Conservation (phyloP, 2,329 filamentous ascomycete species). For the Sarocladiaceae sp. region DNA sequence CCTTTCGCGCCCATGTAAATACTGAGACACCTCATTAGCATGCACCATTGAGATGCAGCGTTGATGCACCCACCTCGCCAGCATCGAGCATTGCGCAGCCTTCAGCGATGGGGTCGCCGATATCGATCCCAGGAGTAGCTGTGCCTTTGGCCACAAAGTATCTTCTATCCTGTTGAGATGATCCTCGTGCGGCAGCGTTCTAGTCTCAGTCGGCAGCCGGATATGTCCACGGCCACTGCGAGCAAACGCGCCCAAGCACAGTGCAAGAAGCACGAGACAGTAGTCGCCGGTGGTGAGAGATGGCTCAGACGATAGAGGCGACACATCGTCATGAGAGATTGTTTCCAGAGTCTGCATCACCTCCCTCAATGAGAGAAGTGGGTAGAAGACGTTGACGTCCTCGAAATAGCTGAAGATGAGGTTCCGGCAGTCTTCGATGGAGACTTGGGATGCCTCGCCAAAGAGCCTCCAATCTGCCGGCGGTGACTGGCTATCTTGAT, state of each 20-base stretch:
- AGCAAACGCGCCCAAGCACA: neutral
- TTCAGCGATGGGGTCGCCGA: slow-evolving; percentile 16
- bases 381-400: slow-evolving; percentile 21
- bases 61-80: slow-evolving; percentile 19
- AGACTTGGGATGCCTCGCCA: neutral
- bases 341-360: neutral
- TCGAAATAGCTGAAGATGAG: slow-evolving; percentile 15
- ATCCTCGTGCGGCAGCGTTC: neutral
- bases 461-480: neutral
- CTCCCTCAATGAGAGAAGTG: slow-evolving; percentile 5
- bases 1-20: slow-evolving; percentile 20
- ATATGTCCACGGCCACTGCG: neutral
- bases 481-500: neutral
- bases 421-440: neutral
- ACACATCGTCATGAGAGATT: slow-evolving; percentile 1
- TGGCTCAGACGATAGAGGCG: neutral
- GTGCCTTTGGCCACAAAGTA: slow-evolving; percentile 18
- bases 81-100: slow-evolving; percentile 21
- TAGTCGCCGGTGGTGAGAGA: neutral
- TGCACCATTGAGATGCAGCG: too few species aligned
- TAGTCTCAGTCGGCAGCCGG: neutral
- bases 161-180: neutral
- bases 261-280: neutral
- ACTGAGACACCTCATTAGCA: slow-evolving; percentile 12
- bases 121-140: slow-evolving; percentile 17